Base-by-base conservation (phyloP, 352 stramenopile species). In the Phytophthora citrophthora region DNA sequence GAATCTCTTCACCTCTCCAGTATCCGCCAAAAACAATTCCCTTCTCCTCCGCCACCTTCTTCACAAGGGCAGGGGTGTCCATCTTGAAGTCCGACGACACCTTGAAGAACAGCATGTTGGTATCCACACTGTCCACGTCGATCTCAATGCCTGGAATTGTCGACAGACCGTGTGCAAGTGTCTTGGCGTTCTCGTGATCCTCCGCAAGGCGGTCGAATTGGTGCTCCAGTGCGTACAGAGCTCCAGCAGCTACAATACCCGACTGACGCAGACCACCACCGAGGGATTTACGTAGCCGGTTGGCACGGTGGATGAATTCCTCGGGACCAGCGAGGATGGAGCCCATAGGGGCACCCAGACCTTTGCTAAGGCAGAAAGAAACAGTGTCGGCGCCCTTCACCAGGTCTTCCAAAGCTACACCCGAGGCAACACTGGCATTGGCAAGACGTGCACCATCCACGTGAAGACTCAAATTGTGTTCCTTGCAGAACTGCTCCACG, bases 201-300 rank as follows among this genome's bases (percentile, higher is more conserved):
- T 90, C 79, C 0, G 68, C 83, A 6, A 97, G 82, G 12, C 82
- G 83, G 18, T 91, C 76, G 31, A 91, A 87, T 56, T 90, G 97
- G 79, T 90, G 85, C 41, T 93, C 81, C 15, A 99, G 72, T 5
- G 93, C 94, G 64, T 93, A 93, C 38, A 98, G 76, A 12, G 89
- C 96, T 36, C 94, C 96, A 0, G 92, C 83, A 3, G 96, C 96
- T 44, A 99, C 82, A 13, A 99, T 57, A 24, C 97, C 97, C 4
- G 80, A 83, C 68, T 99, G 97, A 24, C 97, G 89, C 94, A 99
- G 98, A 13, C 97, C 97, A 24, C 97, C 97, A 11, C 97, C 97
- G 15, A 99, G 86, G 46, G 93, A 95, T 79, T 99, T 99, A 31
- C 97, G 78, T 77, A 98, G 73, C 26, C 96, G 90, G 56, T 89